Evolutionary conservation across 176 grass and related monocot species (phyloP).

Genomic region (Carex littledalei): DNA sequence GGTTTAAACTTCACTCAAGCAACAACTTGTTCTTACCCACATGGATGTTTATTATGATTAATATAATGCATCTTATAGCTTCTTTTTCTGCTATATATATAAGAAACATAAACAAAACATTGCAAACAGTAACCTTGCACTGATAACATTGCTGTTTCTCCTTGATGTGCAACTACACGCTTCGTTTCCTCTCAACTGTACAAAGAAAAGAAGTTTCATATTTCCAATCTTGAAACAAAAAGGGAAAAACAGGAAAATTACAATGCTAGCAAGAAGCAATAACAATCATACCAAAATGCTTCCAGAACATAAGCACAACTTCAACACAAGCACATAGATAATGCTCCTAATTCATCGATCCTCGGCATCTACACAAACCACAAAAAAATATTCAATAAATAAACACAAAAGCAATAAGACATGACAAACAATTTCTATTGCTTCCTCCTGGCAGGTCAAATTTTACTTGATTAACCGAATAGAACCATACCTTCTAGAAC

Average conservation of each 20-base stretch:
- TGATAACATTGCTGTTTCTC: not conserved
- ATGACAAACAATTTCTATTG: constrained; percentile 2
- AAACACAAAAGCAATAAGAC: constrained; percentile 14
- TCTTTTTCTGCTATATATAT: not conserved
- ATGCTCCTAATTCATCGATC: constrained; percentile 86
- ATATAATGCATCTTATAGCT: not conserved
- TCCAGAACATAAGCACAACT: not conserved
- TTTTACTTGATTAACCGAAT: not conserved
- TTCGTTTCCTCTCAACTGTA: constrained; percentile 3
- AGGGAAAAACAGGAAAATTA: not conserved
- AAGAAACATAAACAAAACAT: not conserved
- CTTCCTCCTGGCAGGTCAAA: not conserved
- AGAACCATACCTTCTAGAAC: constrained; percentile 69
- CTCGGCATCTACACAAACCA: constrained; percentile 72
- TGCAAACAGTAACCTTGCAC: constrained; percentile 5
- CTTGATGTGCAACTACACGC: not conserved
- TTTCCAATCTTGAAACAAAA: not conserved
- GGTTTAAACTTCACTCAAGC: not conserved
- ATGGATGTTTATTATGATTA: not conserved
- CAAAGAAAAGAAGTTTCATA: constrained; percentile 1
- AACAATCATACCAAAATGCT: not conserved
- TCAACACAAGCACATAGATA: not conserved
- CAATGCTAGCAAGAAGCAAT: not conserved
- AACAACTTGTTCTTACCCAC: not conserved
- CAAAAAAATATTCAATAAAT: constrained; percentile 16